Evolutionary conservation across 805 yeast genomes (phyloP).

Genomic region (Zygosaccharomyces bailii): DNA sequence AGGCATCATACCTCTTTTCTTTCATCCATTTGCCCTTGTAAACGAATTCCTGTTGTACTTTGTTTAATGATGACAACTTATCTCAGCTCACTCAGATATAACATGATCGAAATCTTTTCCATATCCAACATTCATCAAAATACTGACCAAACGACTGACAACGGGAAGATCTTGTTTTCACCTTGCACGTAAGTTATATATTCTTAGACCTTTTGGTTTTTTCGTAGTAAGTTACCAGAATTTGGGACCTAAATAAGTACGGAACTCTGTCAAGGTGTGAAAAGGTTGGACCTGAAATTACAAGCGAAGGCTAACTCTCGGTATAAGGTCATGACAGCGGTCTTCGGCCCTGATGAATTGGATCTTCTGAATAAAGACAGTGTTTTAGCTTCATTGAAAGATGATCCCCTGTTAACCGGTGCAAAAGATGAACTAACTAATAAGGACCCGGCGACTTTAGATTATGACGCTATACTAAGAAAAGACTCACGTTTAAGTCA

Average conservation of each 20-base stretch:
- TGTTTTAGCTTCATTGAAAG: slow-evolving; percentile 4
- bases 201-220: not conserved
- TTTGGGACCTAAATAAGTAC: not conserved
- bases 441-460: not conserved
- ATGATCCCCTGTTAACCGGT: slow-evolving; percentile 9
- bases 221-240: not conserved
- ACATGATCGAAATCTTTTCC: slow-evolving; percentile 38
- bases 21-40: slow-evolving; percentile 1
- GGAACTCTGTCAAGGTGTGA: not conserved
- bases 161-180: not conserved
- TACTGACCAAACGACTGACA: slow-evolving; percentile 25
- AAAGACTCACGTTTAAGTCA: slow-evolving; percentile 21
- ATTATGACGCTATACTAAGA: slow-evolving; percentile 13
- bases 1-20: not conserved
- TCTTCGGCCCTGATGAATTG: not conserved
- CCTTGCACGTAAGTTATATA: not conserved
- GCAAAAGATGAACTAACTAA: not conserved
- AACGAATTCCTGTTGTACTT: slow-evolving; percentile 5
- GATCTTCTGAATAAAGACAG: slow-evolving; percentile 1
- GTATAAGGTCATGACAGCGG: too few relatives aligned
- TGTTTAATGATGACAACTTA: slow-evolving; percentile 38
- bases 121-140: slow-evolving; percentile 43
- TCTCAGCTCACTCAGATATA: slow-evolving; percentile 45
- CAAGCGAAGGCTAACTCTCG: too few relatives aligned
- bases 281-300: too few relatives aligned